These are phyloP conservation scores for Desmodesmus armatus DNA, from an alignment of 139 green algal genomes.

Conservation along the genomic window DNA sequence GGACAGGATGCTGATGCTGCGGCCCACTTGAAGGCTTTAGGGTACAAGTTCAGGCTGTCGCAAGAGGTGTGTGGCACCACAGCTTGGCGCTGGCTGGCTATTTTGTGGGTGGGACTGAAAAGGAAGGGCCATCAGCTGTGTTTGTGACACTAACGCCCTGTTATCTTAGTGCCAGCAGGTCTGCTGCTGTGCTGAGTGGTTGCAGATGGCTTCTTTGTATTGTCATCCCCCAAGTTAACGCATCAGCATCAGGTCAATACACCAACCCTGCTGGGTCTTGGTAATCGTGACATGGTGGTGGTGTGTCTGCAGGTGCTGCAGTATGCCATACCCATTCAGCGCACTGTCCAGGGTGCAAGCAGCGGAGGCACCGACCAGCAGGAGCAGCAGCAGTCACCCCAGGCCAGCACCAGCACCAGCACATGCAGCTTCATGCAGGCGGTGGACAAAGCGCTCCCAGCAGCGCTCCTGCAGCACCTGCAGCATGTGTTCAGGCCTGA, in stretches of 20 bases:
- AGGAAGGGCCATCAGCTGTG: too few species aligned
- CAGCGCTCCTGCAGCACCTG: conserved; percentile 43
- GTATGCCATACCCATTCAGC: background rate
- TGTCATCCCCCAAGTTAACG: too few species aligned
- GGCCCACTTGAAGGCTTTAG: conserved; percentile 20
- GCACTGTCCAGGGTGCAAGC: too few species aligned
- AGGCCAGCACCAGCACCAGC: conserved; percentile 16
- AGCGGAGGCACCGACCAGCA: background rate
- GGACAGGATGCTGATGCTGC: conserved; percentile 42
- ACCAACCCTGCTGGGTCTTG: too few species aligned
- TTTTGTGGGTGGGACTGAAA: background rate
- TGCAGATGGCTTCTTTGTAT: too few species aligned
- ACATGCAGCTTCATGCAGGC: conserved; percentile 1
- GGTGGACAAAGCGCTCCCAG: conserved; percentile 49
- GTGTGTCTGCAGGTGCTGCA: conserved; percentile 6
- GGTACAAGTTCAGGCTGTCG: conserved; percentile 50
- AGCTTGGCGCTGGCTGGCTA: too few species aligned
- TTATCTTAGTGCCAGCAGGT: too few species aligned
- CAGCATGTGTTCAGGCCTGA: conserved; percentile 46
- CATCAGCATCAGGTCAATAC: too few species aligned
- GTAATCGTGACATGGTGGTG: background rate
- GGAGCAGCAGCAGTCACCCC: conserved; percentile 9
- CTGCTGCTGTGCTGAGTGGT: too few species aligned
- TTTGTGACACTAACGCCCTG: too few species aligned
- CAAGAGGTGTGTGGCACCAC: conserved; percentile 27